A percentile compares a stretch with the other conserved stretches of the same genome.
Conservation (phyloP, 306 rosid genomes). For the Senna siamea region DNA sequence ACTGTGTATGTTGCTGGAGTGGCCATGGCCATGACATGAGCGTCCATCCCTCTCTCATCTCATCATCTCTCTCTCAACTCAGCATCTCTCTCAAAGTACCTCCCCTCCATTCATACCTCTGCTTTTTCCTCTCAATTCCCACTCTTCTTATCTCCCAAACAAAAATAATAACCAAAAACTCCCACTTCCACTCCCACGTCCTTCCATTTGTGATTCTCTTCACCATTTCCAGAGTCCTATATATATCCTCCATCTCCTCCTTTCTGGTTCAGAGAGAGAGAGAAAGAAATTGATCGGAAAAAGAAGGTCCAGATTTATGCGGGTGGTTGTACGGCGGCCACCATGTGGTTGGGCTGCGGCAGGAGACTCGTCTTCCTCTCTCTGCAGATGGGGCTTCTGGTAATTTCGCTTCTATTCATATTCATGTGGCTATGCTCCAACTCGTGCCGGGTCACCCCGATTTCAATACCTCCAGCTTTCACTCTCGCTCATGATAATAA, state of each 20-base stretch:
- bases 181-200: too few species aligned
- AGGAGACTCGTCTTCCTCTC: constrained; percentile 48
- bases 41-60: constrained; percentile 31
- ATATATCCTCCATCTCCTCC: too few species aligned
- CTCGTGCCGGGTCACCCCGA: constrained; percentile 58
- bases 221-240: too few species aligned
- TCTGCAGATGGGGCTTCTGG: too few species aligned
- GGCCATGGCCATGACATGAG: constrained; percentile 37
- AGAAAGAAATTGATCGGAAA: neutral
- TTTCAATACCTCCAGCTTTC: constrained; percentile 48
- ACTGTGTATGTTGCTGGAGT: constrained; percentile 40
- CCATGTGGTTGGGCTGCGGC: constrained; percentile 60
- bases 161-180: too few species aligned
- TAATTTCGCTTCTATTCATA: constrained; percentile 45
- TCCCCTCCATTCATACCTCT: too few species aligned
- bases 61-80: neutral
- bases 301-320: constrained; percentile 45
- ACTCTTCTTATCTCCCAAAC: constrained; percentile 24
- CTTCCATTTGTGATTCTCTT: too few species aligned
- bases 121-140: constrained; percentile 42
- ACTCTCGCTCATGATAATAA: too few species aligned
- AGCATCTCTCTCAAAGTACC: too few species aligned
- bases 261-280: constrained; percentile 6
- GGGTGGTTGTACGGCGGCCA: constrained; percentile 47
- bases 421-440: constrained; percentile 57